A percentile compares a stretch with the other conserved stretches of the same genome.
Evolutionary conservation across 352 stramenopile genomes (phyloP).

Genomic region (Phytophthora palmivora): DNA sequence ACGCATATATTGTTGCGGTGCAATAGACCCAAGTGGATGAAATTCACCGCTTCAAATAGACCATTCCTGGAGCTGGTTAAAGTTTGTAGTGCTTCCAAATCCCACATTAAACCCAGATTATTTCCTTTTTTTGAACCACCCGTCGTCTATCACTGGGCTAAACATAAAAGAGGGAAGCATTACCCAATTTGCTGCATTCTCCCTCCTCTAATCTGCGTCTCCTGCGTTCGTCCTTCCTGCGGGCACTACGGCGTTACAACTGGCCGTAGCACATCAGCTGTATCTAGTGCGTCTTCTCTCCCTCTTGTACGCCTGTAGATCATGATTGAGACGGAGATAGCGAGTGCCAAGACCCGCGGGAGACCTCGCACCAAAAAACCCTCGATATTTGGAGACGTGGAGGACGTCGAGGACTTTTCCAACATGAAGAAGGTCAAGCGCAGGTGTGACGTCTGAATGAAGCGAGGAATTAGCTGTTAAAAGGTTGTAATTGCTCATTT

Average conservation of each 20-base stretch:
- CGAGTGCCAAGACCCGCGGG: slow-evolving; percentile 14
- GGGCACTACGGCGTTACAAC: slow-evolving; percentile 8
- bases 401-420: slow-evolving; percentile 15
- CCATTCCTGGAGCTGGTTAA: no score
- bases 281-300: slow-evolving; percentile 1
- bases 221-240: slow-evolving; percentile 15
- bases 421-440: slow-evolving; percentile 53
- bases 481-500: slow-evolving; percentile 13
- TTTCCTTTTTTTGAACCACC: background rate
- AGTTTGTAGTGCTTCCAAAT: no score
- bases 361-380: slow-evolving; percentile 36
- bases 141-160: slow-evolving; percentile 1
- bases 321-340: slow-evolving; percentile 26
- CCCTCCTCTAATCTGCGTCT: slow-evolving; percentile 20
- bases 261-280: background rate
- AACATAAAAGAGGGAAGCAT: slow-evolving; percentile 28
- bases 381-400: slow-evolving; percentile 16
- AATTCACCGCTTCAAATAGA: background rate
- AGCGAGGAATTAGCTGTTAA: slow-evolving; percentile 1
- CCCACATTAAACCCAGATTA: background rate
- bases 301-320: background rate
- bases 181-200: slow-evolving; percentile 28
- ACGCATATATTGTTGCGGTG: background rate
- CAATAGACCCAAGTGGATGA: background rate
- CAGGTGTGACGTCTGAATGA: slow-evolving; percentile 25